Evolutionary conservation across 768 basidiomycete genomes (phyloP).

Genomic region (Antrodiella citrinella): DNA sequence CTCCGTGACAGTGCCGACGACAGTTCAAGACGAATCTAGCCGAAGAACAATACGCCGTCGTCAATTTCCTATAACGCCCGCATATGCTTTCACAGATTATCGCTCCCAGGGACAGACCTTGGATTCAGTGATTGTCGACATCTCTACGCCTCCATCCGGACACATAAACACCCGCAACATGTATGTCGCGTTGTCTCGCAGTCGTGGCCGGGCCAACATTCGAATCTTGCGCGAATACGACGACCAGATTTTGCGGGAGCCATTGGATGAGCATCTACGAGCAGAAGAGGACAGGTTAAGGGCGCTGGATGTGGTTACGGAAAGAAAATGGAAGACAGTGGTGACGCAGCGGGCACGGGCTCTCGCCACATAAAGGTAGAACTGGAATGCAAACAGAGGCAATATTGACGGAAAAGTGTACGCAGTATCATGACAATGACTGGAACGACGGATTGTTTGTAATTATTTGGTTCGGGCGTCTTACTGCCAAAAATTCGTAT

Average conservation of each 20-base stretch:
- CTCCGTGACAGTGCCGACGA: constrained; percentile 7
- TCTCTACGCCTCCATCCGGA: constrained; percentile 24
- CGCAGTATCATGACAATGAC: no score
- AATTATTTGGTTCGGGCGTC: no score
- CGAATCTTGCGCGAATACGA: constrained; percentile 24
- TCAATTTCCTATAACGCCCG: constrained; percentile 27
- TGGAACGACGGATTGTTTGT: no score
- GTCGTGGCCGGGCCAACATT: constrained; percentile 21
- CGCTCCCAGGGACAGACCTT: constrained; percentile 36
- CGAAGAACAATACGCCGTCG: constrained; percentile 7
- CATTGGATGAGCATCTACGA: constrained; percentile 1
- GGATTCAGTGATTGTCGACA: constrained; percentile 27
- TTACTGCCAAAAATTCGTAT: no score
- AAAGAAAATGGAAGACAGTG: no score
- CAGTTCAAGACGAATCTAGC: background rate
- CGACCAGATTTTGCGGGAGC: background rate
- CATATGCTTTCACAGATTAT: constrained; percentile 37
- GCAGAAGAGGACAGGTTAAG: constrained; percentile 8
- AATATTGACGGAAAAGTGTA: no score
- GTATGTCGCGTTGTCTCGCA: constrained; percentile 33
- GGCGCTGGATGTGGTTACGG: constrained; percentile 1
- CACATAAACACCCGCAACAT: constrained; percentile 28
- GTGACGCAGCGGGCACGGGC: no score
- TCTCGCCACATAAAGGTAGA: no score
- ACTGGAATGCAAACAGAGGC: no score